phyloP scores from a whole-genome alignment of 192 early-diverging fungal species.

The Backusella psychrophila region DNA sequence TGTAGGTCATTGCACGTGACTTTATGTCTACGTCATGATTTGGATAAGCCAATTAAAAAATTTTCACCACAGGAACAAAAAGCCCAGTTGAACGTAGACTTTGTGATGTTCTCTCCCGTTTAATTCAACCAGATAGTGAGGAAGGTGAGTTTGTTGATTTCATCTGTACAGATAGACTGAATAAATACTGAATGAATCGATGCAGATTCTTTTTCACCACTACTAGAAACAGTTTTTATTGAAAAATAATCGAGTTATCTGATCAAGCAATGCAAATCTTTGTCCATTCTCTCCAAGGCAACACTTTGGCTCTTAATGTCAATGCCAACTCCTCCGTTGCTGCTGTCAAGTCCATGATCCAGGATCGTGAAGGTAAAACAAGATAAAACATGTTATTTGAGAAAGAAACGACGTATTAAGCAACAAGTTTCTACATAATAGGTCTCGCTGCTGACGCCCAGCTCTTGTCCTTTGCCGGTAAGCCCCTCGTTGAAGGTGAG shows the following conservation, averaged over 20 bases:
- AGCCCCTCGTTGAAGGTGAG: conserved; percentile 45
- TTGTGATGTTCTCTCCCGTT: conserved; percentile 24
- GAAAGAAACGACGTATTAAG: too few species aligned
- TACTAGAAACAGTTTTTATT: conserved; percentile 37
- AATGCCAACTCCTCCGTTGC: conserved; percentile 42
- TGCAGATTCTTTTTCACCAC: conserved; percentile 13
- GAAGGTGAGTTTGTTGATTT: conserved; percentile 34
- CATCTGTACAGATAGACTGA: too few species aligned
- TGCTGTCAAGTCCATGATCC: conserved; percentile 55
- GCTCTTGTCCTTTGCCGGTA: conserved; percentile 52
- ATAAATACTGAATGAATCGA: neutral
- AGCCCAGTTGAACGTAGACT: neutral
- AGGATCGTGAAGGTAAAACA: conserved; percentile 47
- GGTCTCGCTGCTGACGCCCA: conserved; percentile 60
- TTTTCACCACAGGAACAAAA: conserved; percentile 10
- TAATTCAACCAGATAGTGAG: conserved; percentile 53
- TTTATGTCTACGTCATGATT: neutral
- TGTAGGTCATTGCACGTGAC: neutral
- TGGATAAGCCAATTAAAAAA: conserved; percentile 29
- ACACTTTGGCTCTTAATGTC: conserved; percentile 59
- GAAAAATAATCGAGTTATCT: conserved; percentile 60
- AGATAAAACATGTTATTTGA: neutral
- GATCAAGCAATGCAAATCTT: conserved; percentile 55
- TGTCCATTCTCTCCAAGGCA: conserved; percentile 62
- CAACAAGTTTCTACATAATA: neutral